Evolutionary conservation across 2,329 filamentous ascomycete species (phyloP).

Genomic region (Colletotrichum cordylinicola): DNA sequence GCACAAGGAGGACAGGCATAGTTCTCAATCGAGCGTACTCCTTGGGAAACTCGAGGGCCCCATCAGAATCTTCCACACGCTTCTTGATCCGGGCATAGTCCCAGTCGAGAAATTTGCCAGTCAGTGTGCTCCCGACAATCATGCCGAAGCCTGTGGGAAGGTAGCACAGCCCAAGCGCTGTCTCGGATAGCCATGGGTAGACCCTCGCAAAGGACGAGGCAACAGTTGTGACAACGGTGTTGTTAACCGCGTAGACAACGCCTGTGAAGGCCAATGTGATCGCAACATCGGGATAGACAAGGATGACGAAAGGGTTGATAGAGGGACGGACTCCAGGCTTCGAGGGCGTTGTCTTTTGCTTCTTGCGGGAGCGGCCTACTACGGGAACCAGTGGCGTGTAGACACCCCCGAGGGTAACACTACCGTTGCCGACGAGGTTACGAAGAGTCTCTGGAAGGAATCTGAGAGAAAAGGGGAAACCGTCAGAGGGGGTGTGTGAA

Average conservation of each 20-base stretch:
- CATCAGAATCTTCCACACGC: not conserved
- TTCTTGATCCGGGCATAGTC: slow-evolving; percentile 31
- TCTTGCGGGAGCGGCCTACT: slow-evolving; percentile 18
- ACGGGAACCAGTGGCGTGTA: slow-evolving; percentile 25
- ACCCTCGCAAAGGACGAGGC: slow-evolving; percentile 32
- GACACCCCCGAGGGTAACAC: slow-evolving; percentile 15
- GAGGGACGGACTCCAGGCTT: not conserved
- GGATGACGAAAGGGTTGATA: slow-evolving; percentile 35
- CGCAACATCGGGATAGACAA: slow-evolving; percentile 34
- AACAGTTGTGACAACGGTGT: slow-evolving; percentile 38
- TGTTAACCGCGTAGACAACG: slow-evolving; percentile 38
- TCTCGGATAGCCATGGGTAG: slow-evolving; percentile 31
- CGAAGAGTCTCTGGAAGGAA: slow-evolving; percentile 37
- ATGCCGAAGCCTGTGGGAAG: slow-evolving; percentile 35
- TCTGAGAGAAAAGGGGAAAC: not conserved
- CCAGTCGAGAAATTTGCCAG: slow-evolving; percentile 33
- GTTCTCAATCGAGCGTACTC: slow-evolving; percentile 30
- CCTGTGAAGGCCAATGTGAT: slow-evolving; percentile 35
- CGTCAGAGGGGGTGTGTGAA: too few relatives aligned
- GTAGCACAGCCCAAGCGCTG: slow-evolving; percentile 36
- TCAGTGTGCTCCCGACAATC: slow-evolving; percentile 31
- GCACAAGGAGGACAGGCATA: slow-evolving; percentile 27
- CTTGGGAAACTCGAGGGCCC: slow-evolving; percentile 26
- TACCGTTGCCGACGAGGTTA: slow-evolving; percentile 32
- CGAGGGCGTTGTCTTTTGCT: not conserved